Evolutionary conservation across 73 alveolate species (phyloP).

Genomic region (Paramecium bursaria): DNA sequence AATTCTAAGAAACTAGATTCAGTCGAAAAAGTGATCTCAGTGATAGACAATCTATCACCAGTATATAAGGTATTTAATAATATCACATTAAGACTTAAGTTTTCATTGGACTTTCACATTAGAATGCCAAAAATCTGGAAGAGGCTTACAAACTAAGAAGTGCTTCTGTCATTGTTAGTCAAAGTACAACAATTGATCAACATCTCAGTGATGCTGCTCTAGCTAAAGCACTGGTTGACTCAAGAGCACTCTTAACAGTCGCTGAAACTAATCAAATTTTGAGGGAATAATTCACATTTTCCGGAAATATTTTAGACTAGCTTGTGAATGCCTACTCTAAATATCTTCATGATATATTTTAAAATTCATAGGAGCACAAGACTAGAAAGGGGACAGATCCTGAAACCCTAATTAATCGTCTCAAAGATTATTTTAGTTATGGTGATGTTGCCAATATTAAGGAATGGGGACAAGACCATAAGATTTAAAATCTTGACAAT

Average conservation of each 20-base stretch:
- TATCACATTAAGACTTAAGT: conserved; percentile 54
- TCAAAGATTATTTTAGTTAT: conserved; percentile 46
- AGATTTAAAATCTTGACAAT: conserved; percentile 52
- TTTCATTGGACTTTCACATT: conserved; percentile 40
- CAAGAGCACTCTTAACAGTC: conserved; percentile 28
- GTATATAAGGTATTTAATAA: conserved; percentile 70
- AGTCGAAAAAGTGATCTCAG: conserved; percentile 65
- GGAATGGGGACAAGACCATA: conserved; percentile 70
- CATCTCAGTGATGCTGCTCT: conserved; percentile 35
- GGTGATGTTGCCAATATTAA: conserved; percentile 76
- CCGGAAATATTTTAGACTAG: too few species aligned
- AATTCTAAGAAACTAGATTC: conserved; percentile 64
- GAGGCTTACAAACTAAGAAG: not conserved
- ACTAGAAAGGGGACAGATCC: conserved; percentile 7
- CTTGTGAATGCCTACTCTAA: conserved; percentile 34
- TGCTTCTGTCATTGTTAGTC: too few species aligned
- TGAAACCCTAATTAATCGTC: conserved; percentile 1
- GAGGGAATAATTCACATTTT: too few species aligned
- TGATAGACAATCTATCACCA: conserved; percentile 69
- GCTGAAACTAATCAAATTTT: too few species aligned
- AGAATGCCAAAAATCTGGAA: not conserved
- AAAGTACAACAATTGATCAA: not conserved
- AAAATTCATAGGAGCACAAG: not conserved
- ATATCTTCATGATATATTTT: not conserved
- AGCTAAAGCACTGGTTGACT: conserved; percentile 1